Conservation (phyloP, 1,284 basidiomycete genomes). For the Cutaneotrichosporon cutaneum region DNA sequence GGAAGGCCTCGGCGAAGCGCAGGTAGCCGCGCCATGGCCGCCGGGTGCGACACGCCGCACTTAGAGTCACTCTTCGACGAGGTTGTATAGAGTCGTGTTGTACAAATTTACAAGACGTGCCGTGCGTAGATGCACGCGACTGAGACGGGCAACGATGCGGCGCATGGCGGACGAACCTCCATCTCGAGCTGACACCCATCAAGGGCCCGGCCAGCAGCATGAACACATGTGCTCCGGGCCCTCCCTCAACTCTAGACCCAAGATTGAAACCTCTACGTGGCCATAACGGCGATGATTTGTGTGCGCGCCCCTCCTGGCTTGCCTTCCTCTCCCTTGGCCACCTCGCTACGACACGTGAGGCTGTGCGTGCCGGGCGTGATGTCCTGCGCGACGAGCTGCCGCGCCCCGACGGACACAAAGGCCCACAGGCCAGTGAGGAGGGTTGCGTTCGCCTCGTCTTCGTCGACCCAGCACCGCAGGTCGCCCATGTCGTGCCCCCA, state of each 20-base stretch:
- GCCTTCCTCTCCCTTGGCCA: constrained; percentile 5
- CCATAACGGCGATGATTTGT: constrained; percentile 5
- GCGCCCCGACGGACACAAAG: background rate
- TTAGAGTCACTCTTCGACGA: background rate
- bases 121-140: background rate
- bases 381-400: background rate
- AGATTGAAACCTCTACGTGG: background rate
- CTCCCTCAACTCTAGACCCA: background rate
- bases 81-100: background rate
- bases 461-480: constrained; percentile 20
- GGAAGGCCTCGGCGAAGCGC: background rate
- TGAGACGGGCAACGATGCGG: background rate
- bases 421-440: constrained; percentile 7
- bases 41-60: background rate
- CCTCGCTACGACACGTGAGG: constrained; percentile 12
- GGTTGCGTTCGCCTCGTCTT: constrained; percentile 4
- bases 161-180: too few relatives aligned
- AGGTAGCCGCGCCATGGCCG: background rate
- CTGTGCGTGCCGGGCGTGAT: constrained; percentile 11
- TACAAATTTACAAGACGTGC: background rate
- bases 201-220: too few relatives aligned
- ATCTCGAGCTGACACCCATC: too few relatives aligned
- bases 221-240: too few relatives aligned
- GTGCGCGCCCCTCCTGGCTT: background rate
- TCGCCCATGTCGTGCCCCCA: constrained; percentile 14